These are phyloP conservation scores for Termitomyces sp. DNA, from an alignment of 768 basidiomycete genomes.

Conservation along the genomic window DNA sequence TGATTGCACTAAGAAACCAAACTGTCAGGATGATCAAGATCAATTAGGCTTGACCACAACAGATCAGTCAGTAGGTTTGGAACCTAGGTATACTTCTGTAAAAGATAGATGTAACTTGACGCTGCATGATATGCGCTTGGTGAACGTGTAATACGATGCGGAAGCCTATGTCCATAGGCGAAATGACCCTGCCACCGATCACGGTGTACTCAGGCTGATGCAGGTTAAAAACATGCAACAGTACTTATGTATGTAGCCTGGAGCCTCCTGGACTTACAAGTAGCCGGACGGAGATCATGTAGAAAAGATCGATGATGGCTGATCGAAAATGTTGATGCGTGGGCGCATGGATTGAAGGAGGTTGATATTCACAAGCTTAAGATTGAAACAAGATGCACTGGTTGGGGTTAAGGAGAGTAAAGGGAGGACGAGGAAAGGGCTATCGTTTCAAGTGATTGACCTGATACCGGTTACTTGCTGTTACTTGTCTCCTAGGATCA, in stretches of 20 bases:
- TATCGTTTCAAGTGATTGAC: background rate
- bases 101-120: background rate
- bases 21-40: background rate
- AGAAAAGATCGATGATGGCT: background rate
- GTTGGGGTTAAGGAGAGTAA: background rate
- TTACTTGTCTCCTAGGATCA: background rate
- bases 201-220: background rate
- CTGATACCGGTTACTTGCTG: background rate
- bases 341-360: background rate
- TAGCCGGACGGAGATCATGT: slow-evolving; percentile 7
- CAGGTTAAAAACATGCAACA: background rate
- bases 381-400: background rate
- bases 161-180: background rate
- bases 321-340: background rate
- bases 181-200: background rate
- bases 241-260: background rate
- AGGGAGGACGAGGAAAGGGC: background rate
- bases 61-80: background rate
- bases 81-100: background rate
- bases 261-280: background rate
- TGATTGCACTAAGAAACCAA: too few relatives aligned
- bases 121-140: background rate
- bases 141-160: background rate
- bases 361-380: background rate
- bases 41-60: background rate